phyloP scores from a whole-genome alignment of 2,329 filamentous ascomycete genomes.

The Thermomyces lanuginosus region DNA sequence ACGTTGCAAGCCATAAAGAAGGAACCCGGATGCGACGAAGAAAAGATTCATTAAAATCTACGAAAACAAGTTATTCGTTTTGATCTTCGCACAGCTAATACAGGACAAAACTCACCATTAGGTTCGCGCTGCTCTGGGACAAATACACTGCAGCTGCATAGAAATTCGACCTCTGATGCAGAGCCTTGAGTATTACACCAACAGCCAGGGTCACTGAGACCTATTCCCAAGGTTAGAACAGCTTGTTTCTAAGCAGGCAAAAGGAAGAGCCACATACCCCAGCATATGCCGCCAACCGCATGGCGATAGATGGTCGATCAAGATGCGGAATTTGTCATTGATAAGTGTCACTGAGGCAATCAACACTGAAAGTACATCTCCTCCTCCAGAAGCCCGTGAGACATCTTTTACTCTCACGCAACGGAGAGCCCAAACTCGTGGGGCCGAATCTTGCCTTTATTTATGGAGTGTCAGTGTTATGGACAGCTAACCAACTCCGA shows the following conservation, averaged over 20 bases:
- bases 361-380: too few species aligned
- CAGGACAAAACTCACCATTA: constrained; percentile 48
- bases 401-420: neutral
- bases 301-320: constrained; percentile 16
- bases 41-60: constrained; percentile 84
- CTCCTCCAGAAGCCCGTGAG: too few species aligned
- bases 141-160: constrained; percentile 96
- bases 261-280: constrained; percentile 26
- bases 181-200: constrained; percentile 71
- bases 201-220: constrained; percentile 70
- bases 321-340: constrained; percentile 12
- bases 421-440: neutral
- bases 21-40: constrained; percentile 60
- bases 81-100: neutral
- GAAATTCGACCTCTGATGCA: constrained; percentile 92
- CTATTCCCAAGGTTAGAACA: constrained; percentile 27
- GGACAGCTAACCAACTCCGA: too few species aligned
- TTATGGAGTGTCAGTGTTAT: too few species aligned
- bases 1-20: constrained; percentile 76
- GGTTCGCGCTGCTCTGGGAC: constrained; percentile 85
- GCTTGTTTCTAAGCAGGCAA: constrained; percentile 1
- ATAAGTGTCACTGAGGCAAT: too few species aligned
- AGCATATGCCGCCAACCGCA: constrained; percentile 36
- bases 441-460: too few species aligned
- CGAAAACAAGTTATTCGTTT: neutral